Conservation (phyloP, 192 early-diverging fungal genomes). For the Martensiomyces pterosporus region DNA sequence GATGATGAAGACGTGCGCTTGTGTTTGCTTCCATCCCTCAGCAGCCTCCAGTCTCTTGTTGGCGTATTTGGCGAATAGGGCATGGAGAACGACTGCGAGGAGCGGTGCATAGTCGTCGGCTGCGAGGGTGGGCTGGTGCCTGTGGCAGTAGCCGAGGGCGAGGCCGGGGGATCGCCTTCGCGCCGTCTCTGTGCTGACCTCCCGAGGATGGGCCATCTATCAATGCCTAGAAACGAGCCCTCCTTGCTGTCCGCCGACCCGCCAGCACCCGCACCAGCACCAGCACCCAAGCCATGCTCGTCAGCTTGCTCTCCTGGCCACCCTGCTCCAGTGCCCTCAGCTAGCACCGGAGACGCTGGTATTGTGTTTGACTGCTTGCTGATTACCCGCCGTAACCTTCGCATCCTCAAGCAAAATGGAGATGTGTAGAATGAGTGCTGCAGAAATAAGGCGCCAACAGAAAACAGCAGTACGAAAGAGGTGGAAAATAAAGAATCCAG, state of each 20-base stretch:
- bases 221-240: conserved; percentile 25
- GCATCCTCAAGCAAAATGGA: too few relatives aligned
- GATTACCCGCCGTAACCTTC: conserved; percentile 36
- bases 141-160: background rate
- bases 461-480: too few relatives aligned
- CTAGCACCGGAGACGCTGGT: conserved; percentile 13
- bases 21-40: conserved; percentile 23
- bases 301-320: conserved; percentile 7
- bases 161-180: conserved; percentile 2
- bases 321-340: conserved; percentile 5
- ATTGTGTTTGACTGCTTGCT: conserved; percentile 36
- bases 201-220: conserved; percentile 30
- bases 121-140: background rate
- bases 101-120: conserved; percentile 16
- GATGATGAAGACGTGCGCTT: conserved; percentile 44
- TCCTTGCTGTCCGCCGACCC: conserved; percentile 9
- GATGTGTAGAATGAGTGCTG: too few relatives aligned
- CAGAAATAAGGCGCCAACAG: too few relatives aligned
- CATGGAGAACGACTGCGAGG: conserved; percentile 42
- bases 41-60: conserved; percentile 26
- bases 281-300: too few relatives aligned
- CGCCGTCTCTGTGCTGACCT: conserved; percentile 31
- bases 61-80: conserved; percentile 7
- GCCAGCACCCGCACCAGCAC: too few relatives aligned
- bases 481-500: too few relatives aligned